Conservation (phyloP, 2,329 filamentous ascomycete genomes). For the Trichoderma harzianum region DNA sequence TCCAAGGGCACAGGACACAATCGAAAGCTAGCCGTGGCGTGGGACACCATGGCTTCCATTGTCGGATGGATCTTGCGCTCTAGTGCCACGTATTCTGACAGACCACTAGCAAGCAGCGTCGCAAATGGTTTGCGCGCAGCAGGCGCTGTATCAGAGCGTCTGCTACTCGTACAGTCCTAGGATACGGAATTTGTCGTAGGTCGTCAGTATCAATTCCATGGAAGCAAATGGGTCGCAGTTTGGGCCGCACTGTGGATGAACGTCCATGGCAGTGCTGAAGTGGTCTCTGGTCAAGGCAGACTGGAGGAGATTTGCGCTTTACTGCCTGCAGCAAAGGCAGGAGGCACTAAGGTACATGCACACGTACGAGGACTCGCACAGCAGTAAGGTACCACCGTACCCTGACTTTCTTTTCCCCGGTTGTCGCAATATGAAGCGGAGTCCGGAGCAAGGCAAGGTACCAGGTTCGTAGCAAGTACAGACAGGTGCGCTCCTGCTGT, state of each 20-base stretch:
- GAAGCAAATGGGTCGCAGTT: background rate
- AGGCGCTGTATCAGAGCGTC: background rate
- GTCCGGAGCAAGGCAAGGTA: background rate
- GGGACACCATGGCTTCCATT: background rate
- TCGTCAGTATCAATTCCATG: background rate
- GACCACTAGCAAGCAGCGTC: background rate
- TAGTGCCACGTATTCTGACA: background rate
- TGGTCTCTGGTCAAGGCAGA: slow-evolving; percentile 7
- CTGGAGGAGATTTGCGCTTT: background rate
- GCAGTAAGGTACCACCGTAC: background rate
- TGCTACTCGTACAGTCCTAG: background rate
- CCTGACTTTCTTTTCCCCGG: background rate
- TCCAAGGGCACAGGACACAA: background rate
- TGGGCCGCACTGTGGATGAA: slow-evolving; percentile 1
- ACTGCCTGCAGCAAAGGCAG: background rate
- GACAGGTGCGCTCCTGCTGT: background rate
- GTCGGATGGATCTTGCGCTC: slow-evolving; percentile 1
- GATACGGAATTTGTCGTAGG: background rate
- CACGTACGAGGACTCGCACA: background rate
- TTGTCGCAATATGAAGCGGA: background rate
- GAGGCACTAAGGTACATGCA: too few relatives aligned
- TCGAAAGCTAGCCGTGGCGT: background rate
- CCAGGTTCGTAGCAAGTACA: background rate
- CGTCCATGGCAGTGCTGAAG: background rate
- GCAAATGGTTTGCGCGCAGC: background rate